These are phyloP conservation scores for Cryphonectria japonica DNA, from an alignment of 2,329 filamentous ascomycete species.

Conservation along the genomic window DNA sequence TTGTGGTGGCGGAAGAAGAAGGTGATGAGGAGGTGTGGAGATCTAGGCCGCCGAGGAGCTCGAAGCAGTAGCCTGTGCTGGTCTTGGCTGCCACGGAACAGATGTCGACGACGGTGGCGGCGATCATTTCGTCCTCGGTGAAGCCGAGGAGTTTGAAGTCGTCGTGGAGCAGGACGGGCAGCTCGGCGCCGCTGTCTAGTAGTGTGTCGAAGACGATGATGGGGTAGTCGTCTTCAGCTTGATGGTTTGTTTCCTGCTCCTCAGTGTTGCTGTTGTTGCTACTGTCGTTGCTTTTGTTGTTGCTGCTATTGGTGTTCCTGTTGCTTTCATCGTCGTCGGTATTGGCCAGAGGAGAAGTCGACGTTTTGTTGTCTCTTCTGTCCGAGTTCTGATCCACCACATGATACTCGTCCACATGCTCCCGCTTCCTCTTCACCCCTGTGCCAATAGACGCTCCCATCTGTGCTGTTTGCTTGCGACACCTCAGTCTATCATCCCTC, in stretches of 20 bases:
- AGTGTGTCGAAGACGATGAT: constrained; percentile 41
- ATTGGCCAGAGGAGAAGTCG: not conserved
- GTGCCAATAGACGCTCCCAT: not conserved
- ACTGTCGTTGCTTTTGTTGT: not conserved
- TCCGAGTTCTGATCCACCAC: not conserved
- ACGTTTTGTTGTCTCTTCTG: not conserved
- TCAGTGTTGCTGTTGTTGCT: constrained; percentile 6
- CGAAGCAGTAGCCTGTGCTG: constrained; percentile 37
- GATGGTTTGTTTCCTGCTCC: not conserved
- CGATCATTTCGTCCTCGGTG: constrained; percentile 37
- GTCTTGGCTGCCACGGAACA: constrained; percentile 31
- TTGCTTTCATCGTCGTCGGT: not conserved
- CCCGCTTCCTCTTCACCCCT: constrained; percentile 1
- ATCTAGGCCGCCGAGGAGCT: constrained; percentile 41
- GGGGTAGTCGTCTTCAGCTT: constrained; percentile 32
- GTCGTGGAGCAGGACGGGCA: constrained; percentile 41
- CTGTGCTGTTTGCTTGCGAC: constrained; percentile 4
- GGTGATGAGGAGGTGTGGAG: constrained; percentile 31
- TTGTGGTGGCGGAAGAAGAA: constrained; percentile 18
- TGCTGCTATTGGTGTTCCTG: not conserved
- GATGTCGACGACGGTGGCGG: constrained; percentile 36
- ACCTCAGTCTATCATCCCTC: constrained; percentile 28
- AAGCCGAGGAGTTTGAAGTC: constrained; percentile 44
- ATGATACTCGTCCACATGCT: not conserved
- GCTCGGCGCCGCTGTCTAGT: constrained; percentile 49